Percentiles rank a stretch among this genome's conserved stretches.
Evolutionary conservation across 768 basidiomycete species (phyloP).

Genomic region (Candolleomyces aberdarensis): DNA sequence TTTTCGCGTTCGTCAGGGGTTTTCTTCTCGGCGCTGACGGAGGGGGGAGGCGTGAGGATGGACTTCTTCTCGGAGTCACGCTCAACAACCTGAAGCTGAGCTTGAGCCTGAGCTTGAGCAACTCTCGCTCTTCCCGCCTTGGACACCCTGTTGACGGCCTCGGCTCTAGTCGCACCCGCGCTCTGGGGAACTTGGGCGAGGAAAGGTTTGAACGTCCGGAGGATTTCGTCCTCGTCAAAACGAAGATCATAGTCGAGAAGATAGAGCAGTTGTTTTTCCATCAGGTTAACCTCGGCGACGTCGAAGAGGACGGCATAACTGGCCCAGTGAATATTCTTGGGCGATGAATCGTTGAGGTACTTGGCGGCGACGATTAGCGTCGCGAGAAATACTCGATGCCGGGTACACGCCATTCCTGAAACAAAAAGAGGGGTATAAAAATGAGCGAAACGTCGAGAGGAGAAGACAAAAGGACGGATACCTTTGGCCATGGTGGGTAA

Average conservation of each 20-base stretch:
- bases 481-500: conserved; percentile 85
- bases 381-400: conserved; percentile 94
- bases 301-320: conserved; percentile 74
- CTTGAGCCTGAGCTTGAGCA: conserved; percentile 30
- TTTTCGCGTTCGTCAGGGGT: background rate
- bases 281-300: conserved; percentile 81
- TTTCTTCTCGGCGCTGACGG: background rate
- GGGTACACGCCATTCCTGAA: conserved; percentile 79
- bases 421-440: conserved; percentile 19
- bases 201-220: conserved; percentile 68
- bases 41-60: background rate
- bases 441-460: background rate
- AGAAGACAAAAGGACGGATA: conserved; percentile 30
- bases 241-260: conserved; percentile 92
- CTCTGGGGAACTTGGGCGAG: conserved; percentile 32
- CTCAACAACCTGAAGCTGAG: conserved; percentile 9
- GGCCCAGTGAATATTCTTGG: conserved; percentile 95
- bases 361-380: conserved; percentile 95
- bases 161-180: conserved; percentile 38
- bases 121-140: conserved; percentile 51
- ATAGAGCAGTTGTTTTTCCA: conserved; percentile 95
- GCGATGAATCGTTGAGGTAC: conserved; percentile 95
- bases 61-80: conserved; percentile 18
- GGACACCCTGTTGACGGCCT: conserved; percentile 50
- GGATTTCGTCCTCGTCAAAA: conserved; percentile 81